Percentiles rank a stretch among this genome's conserved stretches.
phyloP scores from a whole-genome alignment of 176 grass and related monocot genomes.

The barley (Hordeum vulgare) region MorexV3_pseudomolecules_assembly NC_058518.1:297599125-297599624 shows the following conservation, averaged over 20 bases:
- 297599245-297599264: neutral
- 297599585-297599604: neutral
- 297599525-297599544: neutral
- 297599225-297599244: neutral
- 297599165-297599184: neutral
- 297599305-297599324: neutral
- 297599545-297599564: slow-evolving; percentile 8
- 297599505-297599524: slow-evolving; percentile 1
- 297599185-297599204: neutral
- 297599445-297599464: neutral
- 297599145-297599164: neutral
- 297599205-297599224: neutral
- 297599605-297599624: neutral
- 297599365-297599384: neutral
- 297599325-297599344: neutral
- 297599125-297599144: neutral
- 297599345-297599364: neutral
- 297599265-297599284: neutral
- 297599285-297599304: neutral
- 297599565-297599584: slow-evolving; percentile 1
- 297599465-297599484: neutral
- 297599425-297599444: neutral
- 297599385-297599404: neutral
- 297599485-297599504: neutral
- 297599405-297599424: neutral